Evolutionary conservation across 495 filamentous ascomycete genomes (phyloP).

Genomic region (Talaromyces stipitatus): DNA sequence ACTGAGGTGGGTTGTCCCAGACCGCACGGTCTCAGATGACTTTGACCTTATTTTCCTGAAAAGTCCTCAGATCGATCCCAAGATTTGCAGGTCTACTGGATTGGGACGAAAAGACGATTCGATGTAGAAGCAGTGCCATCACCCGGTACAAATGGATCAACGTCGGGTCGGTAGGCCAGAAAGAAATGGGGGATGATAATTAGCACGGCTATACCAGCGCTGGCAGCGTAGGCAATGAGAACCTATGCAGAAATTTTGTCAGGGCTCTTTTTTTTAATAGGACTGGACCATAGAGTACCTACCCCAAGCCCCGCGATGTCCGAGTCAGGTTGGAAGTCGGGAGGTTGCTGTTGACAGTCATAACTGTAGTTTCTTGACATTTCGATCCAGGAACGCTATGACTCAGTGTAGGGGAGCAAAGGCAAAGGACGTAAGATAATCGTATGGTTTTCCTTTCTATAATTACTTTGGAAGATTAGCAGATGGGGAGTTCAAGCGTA

Average conservation of each 20-base stretch:
- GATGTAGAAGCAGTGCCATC: neutral
- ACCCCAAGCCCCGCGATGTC: neutral
- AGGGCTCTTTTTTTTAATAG: neutral
- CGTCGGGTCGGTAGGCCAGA: neutral
- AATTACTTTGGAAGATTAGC: neutral
- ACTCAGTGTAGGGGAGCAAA: neutral
- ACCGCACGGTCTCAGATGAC: neutral
- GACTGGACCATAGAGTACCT: neutral
- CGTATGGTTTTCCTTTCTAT: neutral
- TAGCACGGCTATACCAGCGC: neutral
- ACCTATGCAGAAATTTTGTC: neutral
- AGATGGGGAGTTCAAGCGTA: neutral
- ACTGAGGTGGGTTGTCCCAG: neutral
- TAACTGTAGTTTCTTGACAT: neutral
- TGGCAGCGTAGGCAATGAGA: neutral
- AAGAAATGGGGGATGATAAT: neutral
- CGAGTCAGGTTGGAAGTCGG: neutral
- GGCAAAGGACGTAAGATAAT: neutral
- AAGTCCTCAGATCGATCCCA: neutral
- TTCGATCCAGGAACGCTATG: neutral
- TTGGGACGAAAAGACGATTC: neutral
- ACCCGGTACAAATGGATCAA: neutral
- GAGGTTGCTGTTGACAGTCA: neutral
- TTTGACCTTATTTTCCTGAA: neutral
- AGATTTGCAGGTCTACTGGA: neutral